Base-by-base conservation (phyloP, 768 basidiomycete genomes). In the Suillus tomentosus region DNA sequence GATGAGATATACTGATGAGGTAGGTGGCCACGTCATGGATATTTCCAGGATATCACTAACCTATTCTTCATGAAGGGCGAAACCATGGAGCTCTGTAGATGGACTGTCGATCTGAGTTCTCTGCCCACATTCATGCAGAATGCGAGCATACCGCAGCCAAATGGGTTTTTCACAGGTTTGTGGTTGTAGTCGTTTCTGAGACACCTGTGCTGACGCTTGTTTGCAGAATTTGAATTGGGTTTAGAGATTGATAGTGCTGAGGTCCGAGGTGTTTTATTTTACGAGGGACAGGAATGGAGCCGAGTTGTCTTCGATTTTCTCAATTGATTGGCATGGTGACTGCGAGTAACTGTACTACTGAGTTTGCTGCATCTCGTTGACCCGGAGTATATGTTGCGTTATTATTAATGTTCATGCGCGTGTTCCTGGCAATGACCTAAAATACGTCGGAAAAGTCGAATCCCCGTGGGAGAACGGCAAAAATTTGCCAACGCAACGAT, bases 1-100 rank as follows among this genome's bases (percentile, higher is more conserved):
- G 53, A 88, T 91, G 89, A 81, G 92, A 66, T 95, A 94, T 70
- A 91, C 88, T 1, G 93, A 95, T 72, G 93, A 95, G 79, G 83
- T 79, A 68, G 58, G 36, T 70, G 69, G 66, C 68, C 57, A 65
- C 62, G 66, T 65, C 65, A 65, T 62, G 64, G 27, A 45, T 68
- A 60, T 63, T 62, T 55, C 59, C 11, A 39, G 59, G 47, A 50
- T 8, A 54, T 54, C 31, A 63, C 31, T 77, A 70, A 76, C 73
- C 65, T 65, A 65, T 67, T 2, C 70, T 54, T 67, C 62, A 63
- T 60, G 64, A 66, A 84, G 82, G 90, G 90, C 36, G 90, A 90
- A 70, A 87, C 85, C 4, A 78, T 73, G 65, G 90, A 92, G 72
- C 76, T 92, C 55, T 92, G 91, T 79, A 89, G 90, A 77, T 95